A percentile compares a stretch with the other conserved stretches of the same genome.
Evolutionary conservation across 2,329 filamentous ascomycete species (phyloP).

Genomic region (Colletotrichum neosansevieriae): DNA sequence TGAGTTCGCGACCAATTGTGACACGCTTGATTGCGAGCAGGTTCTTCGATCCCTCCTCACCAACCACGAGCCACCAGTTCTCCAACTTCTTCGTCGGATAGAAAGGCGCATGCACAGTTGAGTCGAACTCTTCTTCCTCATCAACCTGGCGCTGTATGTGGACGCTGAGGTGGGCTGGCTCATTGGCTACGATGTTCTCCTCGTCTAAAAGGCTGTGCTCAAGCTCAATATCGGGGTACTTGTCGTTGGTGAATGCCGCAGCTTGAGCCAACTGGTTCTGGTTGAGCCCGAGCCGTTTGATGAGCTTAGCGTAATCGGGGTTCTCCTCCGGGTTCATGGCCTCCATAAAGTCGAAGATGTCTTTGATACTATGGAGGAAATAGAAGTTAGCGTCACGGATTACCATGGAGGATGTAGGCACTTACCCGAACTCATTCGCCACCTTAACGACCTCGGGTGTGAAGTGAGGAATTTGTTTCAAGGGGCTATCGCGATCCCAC

Average conservation of each 20-base stretch:
- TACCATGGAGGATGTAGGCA: slow-evolving; percentile 43
- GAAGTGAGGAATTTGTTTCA: slow-evolving; percentile 99
- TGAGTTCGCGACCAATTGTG: slow-evolving; percentile 83
- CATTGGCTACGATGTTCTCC: slow-evolving; percentile 82
- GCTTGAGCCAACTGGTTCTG: slow-evolving; percentile 88
- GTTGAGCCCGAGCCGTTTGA: slow-evolving; percentile 82
- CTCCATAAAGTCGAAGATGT: slow-evolving; percentile 98
- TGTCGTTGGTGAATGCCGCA: slow-evolving; percentile 95
- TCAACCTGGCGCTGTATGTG: slow-evolving; percentile 86
- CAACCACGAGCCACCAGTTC: slow-evolving; percentile 98
- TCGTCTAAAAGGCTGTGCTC: slow-evolving; percentile 88
- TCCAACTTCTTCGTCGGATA: slow-evolving; percentile 93
- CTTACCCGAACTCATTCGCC: slow-evolving; percentile 81
- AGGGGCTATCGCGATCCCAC: slow-evolving; percentile 97
- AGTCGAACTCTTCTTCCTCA: slow-evolving; percentile 76
- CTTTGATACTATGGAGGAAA: slow-evolving; percentile 74
- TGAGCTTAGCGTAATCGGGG: slow-evolving; percentile 79
- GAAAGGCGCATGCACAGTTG: slow-evolving; percentile 93
- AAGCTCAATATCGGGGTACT: slow-evolving; percentile 94
- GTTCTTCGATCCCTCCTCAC: slow-evolving; percentile 88
- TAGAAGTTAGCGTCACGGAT: slow-evolving; percentile 47
- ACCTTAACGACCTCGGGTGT: slow-evolving; percentile 84
- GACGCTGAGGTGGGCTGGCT: slow-evolving; percentile 85
- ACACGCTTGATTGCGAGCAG: slow-evolving; percentile 95
- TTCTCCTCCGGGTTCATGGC: slow-evolving; percentile 98